Evolutionary conservation across 768 basidiomycete species (phyloP), one percentile per base, ranked within the genome.

Genomic region (Boletus sp.): DNA sequence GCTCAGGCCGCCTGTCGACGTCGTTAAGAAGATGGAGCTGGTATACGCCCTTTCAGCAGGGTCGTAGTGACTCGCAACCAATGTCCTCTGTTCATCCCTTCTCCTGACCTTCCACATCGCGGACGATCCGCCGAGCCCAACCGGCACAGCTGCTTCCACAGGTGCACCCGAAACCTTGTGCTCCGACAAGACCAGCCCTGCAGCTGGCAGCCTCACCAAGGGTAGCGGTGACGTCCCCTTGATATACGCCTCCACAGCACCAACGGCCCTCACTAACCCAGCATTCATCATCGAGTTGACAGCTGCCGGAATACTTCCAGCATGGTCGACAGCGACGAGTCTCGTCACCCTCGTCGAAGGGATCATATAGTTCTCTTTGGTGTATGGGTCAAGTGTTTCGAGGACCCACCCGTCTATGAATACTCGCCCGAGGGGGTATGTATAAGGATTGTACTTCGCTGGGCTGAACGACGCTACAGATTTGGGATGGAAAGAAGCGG

Each of bases 341-440:
- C 91, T 80, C 44, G 90, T 94, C 70, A 92, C 95, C 47, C 89
- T 75, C 39, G 94, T 92, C 4, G 94, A 97, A 1, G 95, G 97
- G 45, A 98, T 96, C 12, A 92, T 83, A 67, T 94, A 96, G 61
- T 92, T 93, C 72, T 96, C 94, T 58, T 87, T 87, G 24, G 92
- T 89, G 63, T 98, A 98, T 0, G 95, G 94, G 67, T 98, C 96
- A 47, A 98, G 81, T 4, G 96, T 98, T 76, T 99, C 94, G 64
- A 97, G 73, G 33, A 96, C 85, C 97, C 97, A 99, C 2, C 90
- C 96, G 65, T 98, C 94, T 7, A 99, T 75, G 61, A 90, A 86
- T 35, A 93, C 77, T 14, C 89, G 84, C 2, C 94, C 96, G 15
- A 91, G 77, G 0, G 92, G 91, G 9, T 92, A 79, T 1, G 56